phyloP scores from a whole-genome alignment of 139 green algal species.

The Chlorella ohadii region DNA sequence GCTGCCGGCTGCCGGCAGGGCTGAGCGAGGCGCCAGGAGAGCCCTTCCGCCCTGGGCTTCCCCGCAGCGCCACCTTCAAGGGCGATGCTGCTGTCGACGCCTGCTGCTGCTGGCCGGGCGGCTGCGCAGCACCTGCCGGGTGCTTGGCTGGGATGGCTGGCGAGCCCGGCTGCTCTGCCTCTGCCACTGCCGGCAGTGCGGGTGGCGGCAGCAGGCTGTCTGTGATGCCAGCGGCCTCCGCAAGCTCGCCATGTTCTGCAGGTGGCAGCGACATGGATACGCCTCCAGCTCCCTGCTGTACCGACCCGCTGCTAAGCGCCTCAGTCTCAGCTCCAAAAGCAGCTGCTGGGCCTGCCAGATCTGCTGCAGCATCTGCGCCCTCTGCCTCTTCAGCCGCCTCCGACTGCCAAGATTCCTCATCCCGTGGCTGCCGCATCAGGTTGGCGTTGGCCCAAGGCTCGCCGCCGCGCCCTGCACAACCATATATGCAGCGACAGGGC shows the following conservation, averaged over 20 bases:
- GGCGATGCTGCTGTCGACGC: no score
- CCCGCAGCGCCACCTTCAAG: not conserved
- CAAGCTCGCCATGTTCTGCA: not conserved
- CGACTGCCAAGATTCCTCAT: not conserved
- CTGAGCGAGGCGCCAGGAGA: no score
- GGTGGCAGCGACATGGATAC: not conserved
- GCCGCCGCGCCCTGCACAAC: conserved; percentile 16
- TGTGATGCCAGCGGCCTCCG: no score
- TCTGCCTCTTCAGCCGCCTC: not conserved
- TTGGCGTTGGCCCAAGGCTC: conserved; percentile 41
- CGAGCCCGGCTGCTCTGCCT: no score
- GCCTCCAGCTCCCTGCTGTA: not conserved
- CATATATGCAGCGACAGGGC: no score
- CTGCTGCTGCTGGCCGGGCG: not conserved
- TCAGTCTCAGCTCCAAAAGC: no score
- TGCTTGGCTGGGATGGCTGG: not conserved
- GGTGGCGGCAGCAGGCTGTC: not conserved
- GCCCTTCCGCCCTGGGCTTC: not conserved
- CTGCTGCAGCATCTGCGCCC: not conserved
- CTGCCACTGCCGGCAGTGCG: not conserved
- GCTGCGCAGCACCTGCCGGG: not conserved
- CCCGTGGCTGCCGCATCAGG: not conserved
- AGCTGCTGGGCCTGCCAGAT: not conserved
- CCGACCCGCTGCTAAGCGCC: not conserved
- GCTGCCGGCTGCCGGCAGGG: not conserved